Conservation (phyloP, 306 rosid species). For the Calophaca sinica region DNA sequence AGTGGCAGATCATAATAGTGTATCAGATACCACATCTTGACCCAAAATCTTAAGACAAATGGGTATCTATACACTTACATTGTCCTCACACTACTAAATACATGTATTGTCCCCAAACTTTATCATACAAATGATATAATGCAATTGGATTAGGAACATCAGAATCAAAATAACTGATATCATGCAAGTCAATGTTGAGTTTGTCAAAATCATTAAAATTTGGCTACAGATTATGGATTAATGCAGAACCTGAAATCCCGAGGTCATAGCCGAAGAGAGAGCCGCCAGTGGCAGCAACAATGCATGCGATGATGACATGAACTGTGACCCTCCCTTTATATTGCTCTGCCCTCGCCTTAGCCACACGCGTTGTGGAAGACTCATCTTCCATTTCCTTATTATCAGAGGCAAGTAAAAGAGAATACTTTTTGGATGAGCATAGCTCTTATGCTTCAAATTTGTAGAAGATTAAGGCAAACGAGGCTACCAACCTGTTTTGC, state of each 20-base stretch:
- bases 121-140: neutral
- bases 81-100: neutral
- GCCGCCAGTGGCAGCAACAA: constrained; percentile 85
- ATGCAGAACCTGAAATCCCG: constrained; percentile 75
- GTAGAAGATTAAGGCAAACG: too few relatives aligned
- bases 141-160: constrained; percentile 3
- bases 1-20: neutral
- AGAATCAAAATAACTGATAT: neutral
- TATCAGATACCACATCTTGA: too few relatives aligned
- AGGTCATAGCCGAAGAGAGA: constrained; percentile 83
- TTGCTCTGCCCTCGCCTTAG: constrained; percentile 66
- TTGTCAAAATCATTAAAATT: neutral
- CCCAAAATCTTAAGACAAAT: too few relatives aligned
- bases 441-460: too few relatives aligned
- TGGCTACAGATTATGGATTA: too few relatives aligned
- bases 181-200: neutral
- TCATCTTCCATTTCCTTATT: too few relatives aligned
- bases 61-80: too few relatives aligned
- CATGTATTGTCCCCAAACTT: neutral
- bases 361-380: too few relatives aligned
- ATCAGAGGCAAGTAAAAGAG: too few relatives aligned
- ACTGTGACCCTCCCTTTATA: constrained; percentile 71
- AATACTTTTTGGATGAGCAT: too few relatives aligned
- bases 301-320: constrained; percentile 73
- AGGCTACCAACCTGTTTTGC: too few relatives aligned